These are phyloP conservation scores for Neopestalotiopsis sp. DNA, from an alignment of 2,329 filamentous ascomycete species.

Conservation along the genomic window DNA sequence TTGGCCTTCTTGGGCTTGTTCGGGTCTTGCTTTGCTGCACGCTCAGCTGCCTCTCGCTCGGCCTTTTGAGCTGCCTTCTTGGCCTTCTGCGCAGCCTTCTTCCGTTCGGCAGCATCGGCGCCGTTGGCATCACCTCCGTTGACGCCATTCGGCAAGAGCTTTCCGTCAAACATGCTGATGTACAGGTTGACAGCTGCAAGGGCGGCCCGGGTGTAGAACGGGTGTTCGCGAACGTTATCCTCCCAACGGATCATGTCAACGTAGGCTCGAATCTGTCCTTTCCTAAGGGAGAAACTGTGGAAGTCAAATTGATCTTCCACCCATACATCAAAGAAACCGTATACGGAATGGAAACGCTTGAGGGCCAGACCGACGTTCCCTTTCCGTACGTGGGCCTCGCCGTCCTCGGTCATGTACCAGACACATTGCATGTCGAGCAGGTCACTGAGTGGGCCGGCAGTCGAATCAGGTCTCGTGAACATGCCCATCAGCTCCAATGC, in stretches of 20 bases:
- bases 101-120: conserved; percentile 72
- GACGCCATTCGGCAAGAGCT: conserved; percentile 67
- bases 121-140: conserved; percentile 56
- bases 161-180: conserved; percentile 77
- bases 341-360: conserved; percentile 88
- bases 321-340: conserved; percentile 96
- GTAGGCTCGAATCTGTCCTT: conserved; percentile 94
- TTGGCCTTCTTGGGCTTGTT: conserved; percentile 73
- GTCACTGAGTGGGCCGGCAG: conserved; percentile 86
- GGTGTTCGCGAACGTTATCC: conserved; percentile 87
- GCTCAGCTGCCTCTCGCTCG: conserved; percentile 81
- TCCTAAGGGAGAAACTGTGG: conserved; percentile 94
- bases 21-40: conserved; percentile 79
- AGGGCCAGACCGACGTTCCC: conserved; percentile 84
- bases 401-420: conserved; percentile 96
- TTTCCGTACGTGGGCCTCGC: conserved; percentile 84
- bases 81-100: conserved; percentile 90
- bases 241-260: conserved; percentile 98
- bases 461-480: conserved; percentile 90
- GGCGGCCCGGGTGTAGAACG: conserved; percentile 87
- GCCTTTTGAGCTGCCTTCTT: conserved; percentile 78
- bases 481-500: conserved; percentile 89
- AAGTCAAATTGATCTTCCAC: conserved; percentile 99
- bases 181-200: conserved; percentile 83
- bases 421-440: conserved; percentile 98